Percentiles rank a stretch among this genome's conserved stretches.
phyloP scores from a whole-genome alignment of 1,139 yeast genomes.

The Lodderomyces elongisporus region DNA sequence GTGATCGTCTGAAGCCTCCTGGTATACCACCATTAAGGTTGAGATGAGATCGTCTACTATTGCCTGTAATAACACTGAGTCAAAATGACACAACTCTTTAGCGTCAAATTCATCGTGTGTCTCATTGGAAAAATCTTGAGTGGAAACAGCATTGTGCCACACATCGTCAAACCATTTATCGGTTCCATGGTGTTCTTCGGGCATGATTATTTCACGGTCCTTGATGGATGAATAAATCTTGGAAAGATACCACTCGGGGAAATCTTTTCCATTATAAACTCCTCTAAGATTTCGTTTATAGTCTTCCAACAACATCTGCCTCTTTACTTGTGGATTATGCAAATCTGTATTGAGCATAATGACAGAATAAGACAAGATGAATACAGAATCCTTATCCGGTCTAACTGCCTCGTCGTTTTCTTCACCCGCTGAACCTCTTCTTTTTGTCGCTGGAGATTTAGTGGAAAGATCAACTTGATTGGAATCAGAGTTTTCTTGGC shows the following conservation, averaged over 20 bases:
- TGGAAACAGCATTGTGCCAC: slow-evolving; percentile 79
- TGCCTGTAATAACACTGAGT: slow-evolving; percentile 61
- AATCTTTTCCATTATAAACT: slow-evolving; percentile 69
- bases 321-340: slow-evolving; percentile 73
- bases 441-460: background rate
- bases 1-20: slow-evolving; percentile 87
- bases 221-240: slow-evolving; percentile 76
- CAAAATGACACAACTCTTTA: slow-evolving; percentile 45
- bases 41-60: slow-evolving; percentile 60
- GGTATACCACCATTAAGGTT: slow-evolving; percentile 71
- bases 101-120: slow-evolving; percentile 17
- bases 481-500: slow-evolving; percentile 8
- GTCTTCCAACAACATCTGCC: slow-evolving; percentile 83
- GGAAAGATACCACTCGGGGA: slow-evolving; percentile 80
- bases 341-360: slow-evolving; percentile 76
- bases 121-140: slow-evolving; percentile 24
- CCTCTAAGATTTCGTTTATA: slow-evolving; percentile 80
- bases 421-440: slow-evolving; percentile 5
- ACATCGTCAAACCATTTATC: slow-evolving; percentile 89
- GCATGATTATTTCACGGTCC: slow-evolving; percentile 91
- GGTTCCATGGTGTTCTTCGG: slow-evolving; percentile 90
- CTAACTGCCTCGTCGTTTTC: slow-evolving; percentile 39
- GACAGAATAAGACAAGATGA: slow-evolving; percentile 67
- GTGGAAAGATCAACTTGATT: slow-evolving; percentile 16
- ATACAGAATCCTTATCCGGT: slow-evolving; percentile 71